A percentile compares a stretch with the other conserved stretches of the same genome.
Conservation (phyloP, 2,329 filamentous ascomycete genomes). For the Phaeosphaeria sp. region DNA sequence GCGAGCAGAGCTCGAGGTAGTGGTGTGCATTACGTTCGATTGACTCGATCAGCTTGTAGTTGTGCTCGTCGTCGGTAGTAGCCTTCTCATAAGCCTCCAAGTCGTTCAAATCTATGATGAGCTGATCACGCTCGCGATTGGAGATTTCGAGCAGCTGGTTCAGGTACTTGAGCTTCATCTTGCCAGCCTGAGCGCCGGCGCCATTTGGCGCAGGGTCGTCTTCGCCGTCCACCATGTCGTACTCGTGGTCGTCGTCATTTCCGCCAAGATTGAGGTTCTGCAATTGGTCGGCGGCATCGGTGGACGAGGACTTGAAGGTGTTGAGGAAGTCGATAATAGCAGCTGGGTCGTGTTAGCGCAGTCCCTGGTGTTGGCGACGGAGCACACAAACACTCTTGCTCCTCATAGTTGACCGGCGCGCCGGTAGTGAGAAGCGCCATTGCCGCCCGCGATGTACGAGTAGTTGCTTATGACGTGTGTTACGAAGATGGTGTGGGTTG, state of each 20-base stretch:
- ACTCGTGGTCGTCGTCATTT: constrained; percentile 85
- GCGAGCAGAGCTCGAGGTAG: constrained; percentile 90
- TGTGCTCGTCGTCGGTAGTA: constrained; percentile 63
- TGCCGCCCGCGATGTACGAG: constrained; percentile 33
- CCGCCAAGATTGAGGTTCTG: constrained; percentile 86
- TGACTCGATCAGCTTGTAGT: constrained; percentile 75
- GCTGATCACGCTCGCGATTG: constrained; percentile 76
- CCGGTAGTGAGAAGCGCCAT: constrained; percentile 89
- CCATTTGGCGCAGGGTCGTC: constrained; percentile 63
- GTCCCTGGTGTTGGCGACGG: constrained; percentile 16
- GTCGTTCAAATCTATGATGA: constrained; percentile 90
- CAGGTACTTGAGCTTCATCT: constrained; percentile 84
- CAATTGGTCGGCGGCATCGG: constrained; percentile 78
- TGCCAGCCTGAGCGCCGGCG: constrained; percentile 48
- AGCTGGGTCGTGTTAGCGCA: constrained; percentile 58
- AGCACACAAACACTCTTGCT: constrained; percentile 74
- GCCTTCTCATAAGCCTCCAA: constrained; percentile 79
- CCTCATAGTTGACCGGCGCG: constrained; percentile 83
- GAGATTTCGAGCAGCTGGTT: constrained; percentile 85
- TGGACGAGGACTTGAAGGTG: constrained; percentile 83
- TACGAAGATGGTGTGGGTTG: constrained; percentile 9
- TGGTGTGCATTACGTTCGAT: constrained; percentile 92
- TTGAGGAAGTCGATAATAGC: constrained; percentile 88
- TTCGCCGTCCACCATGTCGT: constrained; percentile 89
- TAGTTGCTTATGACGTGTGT: constrained; percentile 10